Percentiles rank a stretch among this genome's conserved stretches.
These are phyloP conservation scores for Aegilops tauschii DNA, from an alignment of 176 grass and related monocot species.

Conservation along the genomic window DNA sequence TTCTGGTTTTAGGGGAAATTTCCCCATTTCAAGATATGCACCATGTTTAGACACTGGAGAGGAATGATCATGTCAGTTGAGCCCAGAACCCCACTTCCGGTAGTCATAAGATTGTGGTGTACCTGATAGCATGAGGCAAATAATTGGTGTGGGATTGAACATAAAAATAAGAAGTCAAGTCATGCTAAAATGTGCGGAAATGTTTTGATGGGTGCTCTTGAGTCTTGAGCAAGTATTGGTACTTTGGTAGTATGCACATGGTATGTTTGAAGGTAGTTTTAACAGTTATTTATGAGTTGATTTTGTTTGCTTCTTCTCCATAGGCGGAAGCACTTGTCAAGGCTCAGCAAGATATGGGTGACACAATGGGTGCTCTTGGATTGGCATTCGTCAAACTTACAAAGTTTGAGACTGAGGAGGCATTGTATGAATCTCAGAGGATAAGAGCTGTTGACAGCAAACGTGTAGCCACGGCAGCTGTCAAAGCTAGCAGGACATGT, in stretches of 20 bases:
- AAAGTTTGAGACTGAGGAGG: conserved; percentile 90
- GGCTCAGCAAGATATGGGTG: conserved; percentile 95
- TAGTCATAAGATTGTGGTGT: background rate
- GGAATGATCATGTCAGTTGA: background rate
- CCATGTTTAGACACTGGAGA: background rate
- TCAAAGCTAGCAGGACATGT: conserved; percentile 92
- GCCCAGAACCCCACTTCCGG: background rate
- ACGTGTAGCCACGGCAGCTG: conserved; percentile 80
- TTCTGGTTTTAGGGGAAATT: background rate
- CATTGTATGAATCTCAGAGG: conserved; percentile 74
- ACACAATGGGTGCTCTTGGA: conserved; percentile 95
- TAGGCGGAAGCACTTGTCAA: conserved; percentile 94
- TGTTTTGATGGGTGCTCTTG: background rate
- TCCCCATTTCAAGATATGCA: background rate
- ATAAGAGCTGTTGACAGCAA: conserved; percentile 79
- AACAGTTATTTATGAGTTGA: background rate
- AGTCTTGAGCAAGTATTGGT: background rate
- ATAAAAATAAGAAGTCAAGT: background rate
- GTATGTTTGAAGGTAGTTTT: background rate
- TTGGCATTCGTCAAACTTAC: conserved; percentile 92
- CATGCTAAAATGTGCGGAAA: background rate
- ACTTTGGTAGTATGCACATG: background rate
- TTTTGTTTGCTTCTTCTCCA: conserved; percentile 3
- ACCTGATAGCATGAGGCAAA: conserved; percentile 8
- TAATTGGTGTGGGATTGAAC: background rate